phyloP scores from a whole-genome alignment of 768 basidiomycete genomes.

The Psilocybe sp. region DNA sequence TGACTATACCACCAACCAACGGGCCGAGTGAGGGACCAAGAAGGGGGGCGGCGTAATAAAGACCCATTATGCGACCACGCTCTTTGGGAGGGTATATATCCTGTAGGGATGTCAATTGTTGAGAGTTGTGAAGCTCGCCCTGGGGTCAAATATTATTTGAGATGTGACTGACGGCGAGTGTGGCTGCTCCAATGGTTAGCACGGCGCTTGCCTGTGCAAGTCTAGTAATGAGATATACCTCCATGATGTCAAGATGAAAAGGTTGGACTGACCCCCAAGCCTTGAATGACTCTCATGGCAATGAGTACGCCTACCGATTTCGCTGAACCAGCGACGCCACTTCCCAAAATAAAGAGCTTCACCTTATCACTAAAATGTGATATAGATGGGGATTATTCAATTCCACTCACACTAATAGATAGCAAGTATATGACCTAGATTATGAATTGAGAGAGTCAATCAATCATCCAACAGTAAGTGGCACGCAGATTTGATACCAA shows the following conservation, averaged over 20 bases:
- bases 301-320: conserved; percentile 5
- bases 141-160: conserved; percentile 60
- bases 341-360: conserved; percentile 6
- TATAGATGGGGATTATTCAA: background rate
- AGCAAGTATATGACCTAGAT: conserved; percentile 2
- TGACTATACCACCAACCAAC: conserved; percentile 64
- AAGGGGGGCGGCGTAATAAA: conserved; percentile 74
- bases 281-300: conserved; percentile 4
- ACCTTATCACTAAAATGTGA: background rate
- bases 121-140: background rate
- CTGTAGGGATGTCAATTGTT: conserved; percentile 11
- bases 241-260: background rate
- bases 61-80: conserved; percentile 47
- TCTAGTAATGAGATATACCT: background rate
- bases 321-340: conserved; percentile 3
- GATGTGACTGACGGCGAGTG: conserved; percentile 65
- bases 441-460: background rate
- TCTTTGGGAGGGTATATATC: conserved; percentile 10
- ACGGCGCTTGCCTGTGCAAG: conserved; percentile 41
- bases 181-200: conserved; percentile 68
- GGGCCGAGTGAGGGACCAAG: conserved; percentile 69
- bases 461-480: background rate
- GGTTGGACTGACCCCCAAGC: conserved; percentile 3
- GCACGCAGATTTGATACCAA: background rate
- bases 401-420: background rate